These are phyloP conservation scores for Pichia sp. DNA, from an alignment of 1,139 yeast species.

Conservation along the genomic window DNA sequence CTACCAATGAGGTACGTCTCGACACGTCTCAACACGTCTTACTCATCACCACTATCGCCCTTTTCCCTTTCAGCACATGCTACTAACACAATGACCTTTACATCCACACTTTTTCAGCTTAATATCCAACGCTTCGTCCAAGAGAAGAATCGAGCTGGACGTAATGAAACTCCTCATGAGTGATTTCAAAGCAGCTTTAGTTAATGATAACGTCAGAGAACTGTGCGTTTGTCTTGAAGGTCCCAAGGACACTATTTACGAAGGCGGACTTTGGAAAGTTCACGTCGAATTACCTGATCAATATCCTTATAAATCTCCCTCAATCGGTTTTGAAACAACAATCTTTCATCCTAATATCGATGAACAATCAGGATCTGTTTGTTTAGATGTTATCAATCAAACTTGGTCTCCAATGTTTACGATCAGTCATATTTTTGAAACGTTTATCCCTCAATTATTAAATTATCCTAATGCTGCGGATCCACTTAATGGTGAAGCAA, in stretches of 20 bases:
- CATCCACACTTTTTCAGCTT: too few species aligned
- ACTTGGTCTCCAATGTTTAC: slow-evolving; percentile 99
- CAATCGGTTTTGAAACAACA: slow-evolving; percentile 87
- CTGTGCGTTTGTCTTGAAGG: slow-evolving; percentile 83
- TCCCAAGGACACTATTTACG: slow-evolving; percentile 84
- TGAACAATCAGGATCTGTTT: slow-evolving; percentile 85
- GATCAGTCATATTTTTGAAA: slow-evolving; percentile 81
- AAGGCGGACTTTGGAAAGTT: slow-evolving; percentile 85
- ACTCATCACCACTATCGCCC: too few species aligned
- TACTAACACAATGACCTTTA: too few species aligned
- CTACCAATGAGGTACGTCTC: too few species aligned
- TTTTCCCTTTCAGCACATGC: too few species aligned
- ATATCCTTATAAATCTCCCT: slow-evolving; percentile 93
- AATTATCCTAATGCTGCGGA: slow-evolving; percentile 93
- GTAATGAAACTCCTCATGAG: slow-evolving; percentile 96
- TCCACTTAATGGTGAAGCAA: slow-evolving; percentile 90
- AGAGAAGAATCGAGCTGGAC: slow-evolving; percentile 79
- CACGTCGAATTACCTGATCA: slow-evolving; percentile 94
- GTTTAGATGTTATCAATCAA: slow-evolving; percentile 93
- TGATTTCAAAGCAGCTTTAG: slow-evolving; percentile 81
- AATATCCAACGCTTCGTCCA: slow-evolving; percentile 3
- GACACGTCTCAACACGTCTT: too few species aligned
- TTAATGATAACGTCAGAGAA: slow-evolving; percentile 87
- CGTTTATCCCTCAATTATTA: slow-evolving; percentile 85
- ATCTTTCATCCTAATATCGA: slow-evolving; percentile 94